These are phyloP conservation scores for Didymella glomerata DNA, from an alignment of 2,329 filamentous ascomycete genomes.

Conservation along the genomic window DNA sequence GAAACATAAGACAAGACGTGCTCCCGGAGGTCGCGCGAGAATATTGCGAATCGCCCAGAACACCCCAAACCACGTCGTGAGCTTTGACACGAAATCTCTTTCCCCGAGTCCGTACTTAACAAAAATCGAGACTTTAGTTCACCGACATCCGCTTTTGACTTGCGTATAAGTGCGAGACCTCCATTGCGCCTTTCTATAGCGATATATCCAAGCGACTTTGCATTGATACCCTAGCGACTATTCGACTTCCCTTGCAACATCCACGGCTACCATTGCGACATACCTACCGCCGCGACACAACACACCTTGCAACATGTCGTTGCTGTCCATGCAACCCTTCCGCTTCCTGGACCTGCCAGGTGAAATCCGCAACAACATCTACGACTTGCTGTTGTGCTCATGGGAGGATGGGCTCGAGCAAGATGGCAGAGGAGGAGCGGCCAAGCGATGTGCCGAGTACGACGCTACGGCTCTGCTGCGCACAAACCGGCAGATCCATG, in stretches of 20 bases:
- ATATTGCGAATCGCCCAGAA: conserved; percentile 26
- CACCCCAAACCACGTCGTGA: conserved; percentile 14
- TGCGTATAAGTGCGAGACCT: conserved; percentile 35
- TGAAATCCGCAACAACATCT: conserved; percentile 39
- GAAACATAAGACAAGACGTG: conserved; percentile 36
- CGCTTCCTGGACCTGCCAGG: conserved; percentile 39
- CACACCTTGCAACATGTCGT: conserved; percentile 23
- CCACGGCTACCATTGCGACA: conserved; percentile 4
- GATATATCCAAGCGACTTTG: conserved; percentile 16
- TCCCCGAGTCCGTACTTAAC: conserved; percentile 16
- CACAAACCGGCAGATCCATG: conserved; percentile 39
- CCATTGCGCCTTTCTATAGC: conserved; percentile 29
- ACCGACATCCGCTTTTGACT: conserved; percentile 25
- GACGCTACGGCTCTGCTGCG: conserved; percentile 34
- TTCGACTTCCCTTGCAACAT: conserved; percentile 5
- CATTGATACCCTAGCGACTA: conserved; percentile 21
- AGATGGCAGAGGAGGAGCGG: conserved; percentile 28
- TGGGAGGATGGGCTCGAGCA: conserved; percentile 34
- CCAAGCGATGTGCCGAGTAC: conserved; percentile 32
- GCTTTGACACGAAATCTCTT: conserved; percentile 33
- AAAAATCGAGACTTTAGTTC: conserved; percentile 20
- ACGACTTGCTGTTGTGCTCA: conserved; percentile 38
- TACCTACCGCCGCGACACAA: background rate
- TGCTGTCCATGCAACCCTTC: conserved; percentile 29
- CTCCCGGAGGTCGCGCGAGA: conserved; percentile 30